phyloP scores from a whole-genome alignment of 345 rosid genomes.

The Acer saccharum region DNA sequence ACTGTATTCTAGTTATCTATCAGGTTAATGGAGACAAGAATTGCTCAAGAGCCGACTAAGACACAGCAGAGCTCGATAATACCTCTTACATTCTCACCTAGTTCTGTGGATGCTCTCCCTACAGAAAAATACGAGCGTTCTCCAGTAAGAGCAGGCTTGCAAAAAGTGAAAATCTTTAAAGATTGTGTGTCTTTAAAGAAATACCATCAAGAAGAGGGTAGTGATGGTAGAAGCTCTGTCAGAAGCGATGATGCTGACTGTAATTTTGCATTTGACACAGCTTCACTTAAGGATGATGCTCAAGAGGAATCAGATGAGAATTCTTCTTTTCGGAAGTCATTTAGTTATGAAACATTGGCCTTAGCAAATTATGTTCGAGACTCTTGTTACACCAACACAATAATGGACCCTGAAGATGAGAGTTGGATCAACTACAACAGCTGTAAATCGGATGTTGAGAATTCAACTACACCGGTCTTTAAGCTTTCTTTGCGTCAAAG shows the following conservation, averaged over 20 bases:
- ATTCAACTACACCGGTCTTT: constrained; percentile 26
- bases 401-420: constrained; percentile 44
- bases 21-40: constrained; percentile 33
- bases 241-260: constrained; percentile 28
- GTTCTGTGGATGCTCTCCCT: constrained; percentile 27
- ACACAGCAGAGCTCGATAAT: constrained; percentile 31
- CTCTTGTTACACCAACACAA: constrained; percentile 24
- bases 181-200: constrained; percentile 41
- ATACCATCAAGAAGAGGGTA: constrained; percentile 36
- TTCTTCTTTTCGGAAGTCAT: constrained; percentile 34
- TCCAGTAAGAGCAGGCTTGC: constrained; percentile 50
- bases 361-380: constrained; percentile 45
- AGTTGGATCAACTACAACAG: constrained; percentile 52
- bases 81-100: constrained; percentile 34
- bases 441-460: constrained; percentile 38
- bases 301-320: constrained; percentile 29
- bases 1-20: constrained; percentile 46
- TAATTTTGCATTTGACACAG: constrained; percentile 38
- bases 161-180: constrained; percentile 49
- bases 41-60: constrained; percentile 30
- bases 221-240: constrained; percentile 18
- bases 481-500: constrained; percentile 29
- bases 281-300: constrained; percentile 43
- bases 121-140: constrained; percentile 40
- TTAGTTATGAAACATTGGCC: constrained; percentile 56